Evolutionary conservation across 2,329 filamentous ascomycete species (phyloP), one percentile per base, ranked within the genome.

Genomic region (Phaeophleospora eucalypticola): DNA sequence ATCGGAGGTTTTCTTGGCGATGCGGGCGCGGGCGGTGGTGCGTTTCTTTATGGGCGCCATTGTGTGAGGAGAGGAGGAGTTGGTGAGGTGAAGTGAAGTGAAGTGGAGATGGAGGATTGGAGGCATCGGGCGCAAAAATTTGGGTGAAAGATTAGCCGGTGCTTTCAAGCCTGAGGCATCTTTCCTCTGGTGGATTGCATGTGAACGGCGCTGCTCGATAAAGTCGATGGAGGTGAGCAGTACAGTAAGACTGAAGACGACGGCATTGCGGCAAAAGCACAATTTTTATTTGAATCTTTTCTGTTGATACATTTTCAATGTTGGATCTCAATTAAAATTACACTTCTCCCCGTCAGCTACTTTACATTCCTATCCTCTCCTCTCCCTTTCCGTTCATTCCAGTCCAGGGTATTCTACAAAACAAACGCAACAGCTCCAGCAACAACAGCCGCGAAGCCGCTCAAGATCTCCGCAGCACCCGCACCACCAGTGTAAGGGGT

Each of bases 31-130:
- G 15, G 36, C 41, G 18, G 51, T 41, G 36, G 46, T 49, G 9
- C 51, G 40, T 16, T 48, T 47, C 17, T 41, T 38, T 4, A 52
- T 47, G 10, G 52, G 52, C 12, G 52, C 52, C 52, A 54, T 54
- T 35, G 46, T 44, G 36, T 21, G 15, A 16, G 24, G 42, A 32
- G 34, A 35, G 34, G n/a, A n/a, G n/a, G n/a, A n/a, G n/a, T n/a
- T n/a, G n/a, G n/a, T n/a, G n/a, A n/a, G n/a, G n/a, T n/a, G 24
- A 29, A 7, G 24, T 29, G 24, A 29, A 12, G 12, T 6, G 24
- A 12, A 29, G 24, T 7, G 24, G 24, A 29, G 24, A 12, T 6
- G 24, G 12, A 29, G 12, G 24, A 12, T 29, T 29, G 24, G 24
- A 29, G 24, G 24, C 7, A 29, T 6, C 6, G 24, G 24, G 24